phyloP scores from a whole-genome alignment of 768 basidiomycete species.

The Suillus paluster region DNA sequence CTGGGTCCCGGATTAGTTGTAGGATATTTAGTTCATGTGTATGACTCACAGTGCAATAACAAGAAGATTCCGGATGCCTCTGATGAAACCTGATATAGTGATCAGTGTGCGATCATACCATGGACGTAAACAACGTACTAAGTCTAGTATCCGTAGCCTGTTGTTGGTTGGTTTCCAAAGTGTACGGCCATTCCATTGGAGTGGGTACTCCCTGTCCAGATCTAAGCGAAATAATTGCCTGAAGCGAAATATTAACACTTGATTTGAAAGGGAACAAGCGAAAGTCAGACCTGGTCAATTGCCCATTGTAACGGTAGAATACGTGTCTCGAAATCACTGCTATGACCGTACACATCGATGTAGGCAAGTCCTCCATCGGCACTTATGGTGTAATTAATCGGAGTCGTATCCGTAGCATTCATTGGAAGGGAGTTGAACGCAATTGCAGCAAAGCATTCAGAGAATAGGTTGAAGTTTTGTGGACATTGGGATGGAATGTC shows the following conservation, averaged over 20 bases:
- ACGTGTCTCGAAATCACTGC: slow-evolving; percentile 68
- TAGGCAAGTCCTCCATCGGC: slow-evolving; percentile 67
- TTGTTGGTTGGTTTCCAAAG: slow-evolving; percentile 67
- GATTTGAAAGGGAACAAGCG: neutral
- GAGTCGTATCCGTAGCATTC: slow-evolving; percentile 29
- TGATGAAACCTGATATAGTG: slow-evolving; percentile 53
- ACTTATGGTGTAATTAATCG: slow-evolving; percentile 70
- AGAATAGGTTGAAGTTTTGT: slow-evolving; percentile 73
- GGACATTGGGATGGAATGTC: slow-evolving; percentile 65
- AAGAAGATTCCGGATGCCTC: slow-evolving; percentile 63
- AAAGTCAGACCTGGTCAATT: slow-evolving; percentile 54
- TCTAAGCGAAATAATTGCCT: slow-evolving; percentile 76
- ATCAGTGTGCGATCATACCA: slow-evolving; percentile 3
- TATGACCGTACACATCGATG: slow-evolving; percentile 68
- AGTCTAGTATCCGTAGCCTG: slow-evolving; percentile 58
- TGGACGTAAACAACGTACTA: slow-evolving; percentile 42
- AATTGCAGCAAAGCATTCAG: slow-evolving; percentile 72
- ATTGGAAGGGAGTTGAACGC: slow-evolving; percentile 62
- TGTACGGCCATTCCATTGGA: slow-evolving; percentile 77
- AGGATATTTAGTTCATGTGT: neutral
- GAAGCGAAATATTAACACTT: slow-evolving; percentile 1
- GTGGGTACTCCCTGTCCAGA: slow-evolving; percentile 59
- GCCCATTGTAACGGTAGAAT: slow-evolving; percentile 80
- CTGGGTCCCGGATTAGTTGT: slow-evolving; percentile 35
- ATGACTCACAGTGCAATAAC: slow-evolving; percentile 65